Base-by-base conservation (phyloP, 805 yeast genomes). In the Starmerella asiatica region DNA sequence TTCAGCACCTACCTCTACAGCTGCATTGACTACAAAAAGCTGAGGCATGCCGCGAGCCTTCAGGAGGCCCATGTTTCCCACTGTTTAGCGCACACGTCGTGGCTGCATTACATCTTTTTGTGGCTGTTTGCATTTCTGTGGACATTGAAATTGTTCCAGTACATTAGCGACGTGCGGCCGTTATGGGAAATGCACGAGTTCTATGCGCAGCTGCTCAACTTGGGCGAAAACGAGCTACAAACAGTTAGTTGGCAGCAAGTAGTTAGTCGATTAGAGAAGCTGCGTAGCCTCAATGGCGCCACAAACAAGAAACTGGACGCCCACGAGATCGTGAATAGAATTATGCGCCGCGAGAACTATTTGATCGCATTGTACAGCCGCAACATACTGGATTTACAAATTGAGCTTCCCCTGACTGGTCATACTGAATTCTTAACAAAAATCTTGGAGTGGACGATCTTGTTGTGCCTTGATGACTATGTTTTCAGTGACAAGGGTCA, bases 291-390 rank as follows among this genome's bases (percentile, higher is more conserved):
- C 12, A 51, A 53, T 48, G 54, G 41, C 26, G 52, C 46, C 5
- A 15, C 35, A 14, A 34, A 23, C 8, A 72, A 75, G 37, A 67
- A 86, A 47, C 67, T 91, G 38, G 88, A 82, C 53, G 94, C 97
- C 3, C 95, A 86, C 57, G 91, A 79, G 52, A 82, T 91, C 37
- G 97, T 96, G 12, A 93, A 91, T 56, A 67, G 98, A 43, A 80
- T 91, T 41, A 86, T 91, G 98, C 67, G 99, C 44, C 82, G 77
- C 49, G 98, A 91, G 45, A 91, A 91, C 56, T 91, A 86, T 57
- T 69, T 85, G 68, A 84, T 91, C 55, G 95, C 96, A 1, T 60
- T 91, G 49, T 76, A 82, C 52, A 86, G 84, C 59, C 81, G 76
- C 49, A 74, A 80, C 43, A 63, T 88, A 1, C 60, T 88, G 32